Conservation (phyloP, 306 rosid species). For the Carpinus fangiana region DNA sequence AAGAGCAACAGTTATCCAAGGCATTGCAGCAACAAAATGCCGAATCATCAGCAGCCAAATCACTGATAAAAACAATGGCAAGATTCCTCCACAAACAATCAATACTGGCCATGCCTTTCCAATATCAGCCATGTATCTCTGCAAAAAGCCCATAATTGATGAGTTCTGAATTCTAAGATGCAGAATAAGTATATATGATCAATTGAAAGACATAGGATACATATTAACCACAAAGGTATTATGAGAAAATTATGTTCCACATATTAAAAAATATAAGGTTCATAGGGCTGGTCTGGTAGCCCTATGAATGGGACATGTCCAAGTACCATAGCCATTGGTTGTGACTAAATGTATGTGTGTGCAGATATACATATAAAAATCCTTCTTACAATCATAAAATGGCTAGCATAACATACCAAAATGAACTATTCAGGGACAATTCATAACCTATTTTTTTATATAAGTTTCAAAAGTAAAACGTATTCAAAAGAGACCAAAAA, state of each 20-base stretch:
- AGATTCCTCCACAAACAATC: constrained; percentile 92
- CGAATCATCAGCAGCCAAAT: constrained; percentile 94
- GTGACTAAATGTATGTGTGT: background rate
- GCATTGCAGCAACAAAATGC: constrained; percentile 94
- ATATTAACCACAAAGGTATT: background rate
- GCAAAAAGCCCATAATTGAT: constrained; percentile 31
- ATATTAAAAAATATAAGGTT: background rate
- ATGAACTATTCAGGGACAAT: background rate
- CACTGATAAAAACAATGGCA: constrained; percentile 88
- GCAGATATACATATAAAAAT: background rate
- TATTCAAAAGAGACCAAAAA: background rate
- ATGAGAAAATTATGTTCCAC: background rate
- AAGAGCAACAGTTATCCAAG: constrained; percentile 85
- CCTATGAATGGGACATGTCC: background rate
- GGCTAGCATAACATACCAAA: background rate
- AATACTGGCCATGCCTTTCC: constrained; percentile 96
- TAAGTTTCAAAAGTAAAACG: background rate
- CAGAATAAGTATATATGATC: constrained; percentile 8
- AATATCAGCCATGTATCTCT: constrained; percentile 98
- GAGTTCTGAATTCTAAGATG: constrained; percentile 6
- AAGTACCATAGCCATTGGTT: background rate
- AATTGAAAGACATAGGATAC: constrained; percentile 15
- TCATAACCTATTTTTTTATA: background rate
- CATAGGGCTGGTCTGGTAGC: background rate
- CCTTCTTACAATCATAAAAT: background rate